These are phyloP conservation scores for Aspergillus incahuasiensis DNA, from an alignment of 495 filamentous ascomycete species.

Conservation along the genomic window DNA sequence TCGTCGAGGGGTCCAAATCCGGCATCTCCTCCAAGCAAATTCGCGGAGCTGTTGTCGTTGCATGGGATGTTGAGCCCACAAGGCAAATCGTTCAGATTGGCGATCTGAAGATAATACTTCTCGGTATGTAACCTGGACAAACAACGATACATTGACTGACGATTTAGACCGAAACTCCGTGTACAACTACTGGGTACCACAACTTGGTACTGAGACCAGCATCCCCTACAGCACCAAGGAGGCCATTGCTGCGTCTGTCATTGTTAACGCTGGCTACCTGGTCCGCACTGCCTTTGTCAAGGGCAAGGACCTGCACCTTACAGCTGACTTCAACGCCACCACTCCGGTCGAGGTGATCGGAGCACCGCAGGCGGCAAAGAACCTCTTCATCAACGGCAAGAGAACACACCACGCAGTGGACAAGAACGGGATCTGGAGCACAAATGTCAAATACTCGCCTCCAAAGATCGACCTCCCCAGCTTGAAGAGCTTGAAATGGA, in stretches of 20 bases:
- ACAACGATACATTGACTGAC: background rate
- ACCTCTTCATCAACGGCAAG: slow-evolving; percentile 56
- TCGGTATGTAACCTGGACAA: slow-evolving; percentile 29
- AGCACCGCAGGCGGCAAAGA: slow-evolving; percentile 44
- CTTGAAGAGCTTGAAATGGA: slow-evolving; percentile 60
- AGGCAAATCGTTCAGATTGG: slow-evolving; percentile 54
- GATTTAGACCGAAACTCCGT: slow-evolving; percentile 59
- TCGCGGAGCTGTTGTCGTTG: slow-evolving; percentile 47
- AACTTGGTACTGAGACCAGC: slow-evolving; percentile 37
- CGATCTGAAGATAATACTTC: slow-evolving; percentile 50
- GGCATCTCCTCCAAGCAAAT: slow-evolving; percentile 37
- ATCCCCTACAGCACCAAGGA: slow-evolving; percentile 36
- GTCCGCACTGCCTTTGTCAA: slow-evolving; percentile 56
- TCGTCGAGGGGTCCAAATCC: slow-evolving; percentile 46
- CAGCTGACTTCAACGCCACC: slow-evolving; percentile 68
- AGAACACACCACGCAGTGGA: slow-evolving; percentile 36
- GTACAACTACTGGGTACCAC: slow-evolving; percentile 70
- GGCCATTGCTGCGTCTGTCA: slow-evolving; percentile 46
- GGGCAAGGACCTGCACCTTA: slow-evolving; percentile 50
- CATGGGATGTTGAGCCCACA: slow-evolving; percentile 49
- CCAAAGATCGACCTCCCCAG: slow-evolving; percentile 52
- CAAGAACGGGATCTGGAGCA: slow-evolving; percentile 49
- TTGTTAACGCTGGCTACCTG: slow-evolving; percentile 73
- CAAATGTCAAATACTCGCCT: slow-evolving; percentile 46
- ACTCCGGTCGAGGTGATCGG: slow-evolving; percentile 63